Percentiles rank a stretch among this genome's conserved stretches.
These are phyloP conservation scores for Penicillium hordei DNA, from an alignment of 2,329 filamentous ascomycete genomes.

Conservation along the genomic window DNA sequence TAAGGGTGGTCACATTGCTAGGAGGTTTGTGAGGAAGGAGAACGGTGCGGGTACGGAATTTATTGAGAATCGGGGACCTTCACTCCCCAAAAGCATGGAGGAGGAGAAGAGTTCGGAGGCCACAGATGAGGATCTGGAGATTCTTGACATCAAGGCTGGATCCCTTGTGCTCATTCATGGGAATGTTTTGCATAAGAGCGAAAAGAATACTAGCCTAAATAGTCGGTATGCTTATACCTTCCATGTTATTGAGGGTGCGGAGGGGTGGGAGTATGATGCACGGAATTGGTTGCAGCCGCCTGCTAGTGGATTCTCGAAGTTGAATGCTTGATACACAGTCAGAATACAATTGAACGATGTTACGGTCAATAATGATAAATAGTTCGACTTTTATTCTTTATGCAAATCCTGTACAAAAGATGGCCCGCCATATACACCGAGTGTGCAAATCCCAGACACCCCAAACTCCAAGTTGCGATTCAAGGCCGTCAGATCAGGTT, in stretches of 20 bases:
- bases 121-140: slow-evolving; percentile 58
- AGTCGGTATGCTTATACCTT: slow-evolving; percentile 96
- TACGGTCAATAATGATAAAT: slow-evolving; percentile 10
- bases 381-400: slow-evolving; percentile 24
- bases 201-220: slow-evolving; percentile 82
- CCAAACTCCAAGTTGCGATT: slow-evolving; percentile 23
- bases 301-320: slow-evolving; percentile 69
- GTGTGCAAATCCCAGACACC: slow-evolving; percentile 20
- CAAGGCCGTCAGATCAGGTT: slow-evolving; percentile 17
- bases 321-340: slow-evolving; percentile 35
- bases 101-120: slow-evolving; percentile 40
- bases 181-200: slow-evolving; percentile 92
- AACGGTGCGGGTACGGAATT: slow-evolving; percentile 64
- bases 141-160: slow-evolving; percentile 87
- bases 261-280: slow-evolving; percentile 69
- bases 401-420: slow-evolving; percentile 30
- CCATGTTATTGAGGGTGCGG: slow-evolving; percentile 85
- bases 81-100: slow-evolving; percentile 60
- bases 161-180: slow-evolving; percentile 92
- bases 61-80: slow-evolving; percentile 64
- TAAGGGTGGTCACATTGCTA: slow-evolving; percentile 65
- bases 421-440: slow-evolving; percentile 29
- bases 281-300: slow-evolving; percentile 93
- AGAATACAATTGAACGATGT: slow-evolving; percentile 3
- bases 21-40: slow-evolving; percentile 70